Conservation (phyloP, 1,284 basidiomycete species). For the Peniophora sp. region DNA sequence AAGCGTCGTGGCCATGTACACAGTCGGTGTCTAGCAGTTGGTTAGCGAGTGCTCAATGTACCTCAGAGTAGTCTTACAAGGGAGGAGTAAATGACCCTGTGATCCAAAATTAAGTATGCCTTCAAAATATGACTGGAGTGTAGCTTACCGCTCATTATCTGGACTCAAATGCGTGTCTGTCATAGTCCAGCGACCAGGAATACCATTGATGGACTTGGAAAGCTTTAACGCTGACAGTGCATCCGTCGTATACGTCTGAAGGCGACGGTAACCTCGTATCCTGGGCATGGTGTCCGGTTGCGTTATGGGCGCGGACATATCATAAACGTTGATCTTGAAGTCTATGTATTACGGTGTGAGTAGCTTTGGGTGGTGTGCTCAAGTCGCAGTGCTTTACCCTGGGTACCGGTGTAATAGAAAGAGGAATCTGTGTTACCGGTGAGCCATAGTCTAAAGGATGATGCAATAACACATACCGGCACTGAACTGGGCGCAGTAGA, state of each 20-base stretch:
- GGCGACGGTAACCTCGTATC: constrained; percentile 9
- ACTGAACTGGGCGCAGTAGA: constrained; percentile 93
- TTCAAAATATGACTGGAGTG: not conserved
- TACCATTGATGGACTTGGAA: constrained; percentile 74
- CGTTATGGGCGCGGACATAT: constrained; percentile 54
- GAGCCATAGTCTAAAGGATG: constrained; percentile 18
- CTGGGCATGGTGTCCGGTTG: constrained; percentile 7
- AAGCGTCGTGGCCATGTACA: constrained; percentile 81
- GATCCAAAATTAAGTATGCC: not conserved
- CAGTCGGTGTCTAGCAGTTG: constrained; percentile 54
- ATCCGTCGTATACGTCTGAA: constrained; percentile 17
- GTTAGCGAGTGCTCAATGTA: not conserved
- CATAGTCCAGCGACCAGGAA: constrained; percentile 81
- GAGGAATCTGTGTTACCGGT: constrained; percentile 50
- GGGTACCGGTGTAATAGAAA: constrained; percentile 77
- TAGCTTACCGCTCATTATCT: constrained; percentile 74
- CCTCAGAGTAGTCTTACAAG: constrained; percentile 51
- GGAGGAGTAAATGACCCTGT: constrained; percentile 87
- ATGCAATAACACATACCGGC: constrained; percentile 38
- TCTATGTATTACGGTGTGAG: constrained; percentile 38
- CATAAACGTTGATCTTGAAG: constrained; percentile 84
- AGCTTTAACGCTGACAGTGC: constrained; percentile 67
- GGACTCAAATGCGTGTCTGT: constrained; percentile 92
- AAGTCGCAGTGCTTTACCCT: constrained; percentile 38
- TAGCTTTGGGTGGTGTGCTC: too few relatives aligned